Conservation (phyloP, 768 basidiomycete species). For the Boletellus ananas region DNA sequence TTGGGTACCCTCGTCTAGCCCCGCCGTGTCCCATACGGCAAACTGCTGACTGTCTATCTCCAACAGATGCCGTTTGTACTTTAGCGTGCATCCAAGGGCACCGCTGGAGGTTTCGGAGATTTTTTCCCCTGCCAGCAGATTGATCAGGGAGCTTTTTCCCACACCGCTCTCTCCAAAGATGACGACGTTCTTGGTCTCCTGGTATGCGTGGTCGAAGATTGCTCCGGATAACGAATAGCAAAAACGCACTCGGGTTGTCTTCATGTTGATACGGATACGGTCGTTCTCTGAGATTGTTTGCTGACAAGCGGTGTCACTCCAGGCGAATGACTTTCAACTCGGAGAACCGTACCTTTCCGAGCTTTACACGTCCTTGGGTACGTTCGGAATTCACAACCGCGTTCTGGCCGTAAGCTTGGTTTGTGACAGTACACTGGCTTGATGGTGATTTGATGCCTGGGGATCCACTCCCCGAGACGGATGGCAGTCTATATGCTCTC, state of each 20-base stretch:
- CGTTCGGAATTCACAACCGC: constrained; percentile 1
- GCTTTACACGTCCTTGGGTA: constrained; percentile 1
- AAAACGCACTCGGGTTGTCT: constrained; percentile 10
- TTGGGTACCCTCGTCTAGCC: constrained; percentile 27
- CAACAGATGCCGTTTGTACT: constrained; percentile 21
- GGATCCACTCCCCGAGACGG: neutral
- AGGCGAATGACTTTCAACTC: neutral
- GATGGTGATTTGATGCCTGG: constrained; percentile 5
- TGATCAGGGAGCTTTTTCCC: constrained; percentile 45
- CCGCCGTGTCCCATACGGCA: constrained; percentile 34
- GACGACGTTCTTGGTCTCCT: constrained; percentile 33
- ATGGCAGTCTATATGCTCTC: constrained; percentile 15
- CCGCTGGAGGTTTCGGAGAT: constrained; percentile 30
- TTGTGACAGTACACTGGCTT: neutral
- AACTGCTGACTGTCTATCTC: constrained; percentile 17
- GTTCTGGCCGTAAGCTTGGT: neutral
- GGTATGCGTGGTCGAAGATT: neutral
- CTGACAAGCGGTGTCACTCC: constrained; percentile 14
- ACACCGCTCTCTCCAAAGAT: constrained; percentile 42
- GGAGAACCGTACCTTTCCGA: constrained; percentile 12
- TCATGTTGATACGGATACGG: neutral
- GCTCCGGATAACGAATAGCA: neutral
- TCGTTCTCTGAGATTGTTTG: constrained; percentile 2
- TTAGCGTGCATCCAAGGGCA: constrained; percentile 36
- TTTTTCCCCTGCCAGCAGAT: constrained; percentile 32